Base-by-base conservation (phyloP, 345 rosid genomes). In the Erysimum cheiranthoides region DNA sequence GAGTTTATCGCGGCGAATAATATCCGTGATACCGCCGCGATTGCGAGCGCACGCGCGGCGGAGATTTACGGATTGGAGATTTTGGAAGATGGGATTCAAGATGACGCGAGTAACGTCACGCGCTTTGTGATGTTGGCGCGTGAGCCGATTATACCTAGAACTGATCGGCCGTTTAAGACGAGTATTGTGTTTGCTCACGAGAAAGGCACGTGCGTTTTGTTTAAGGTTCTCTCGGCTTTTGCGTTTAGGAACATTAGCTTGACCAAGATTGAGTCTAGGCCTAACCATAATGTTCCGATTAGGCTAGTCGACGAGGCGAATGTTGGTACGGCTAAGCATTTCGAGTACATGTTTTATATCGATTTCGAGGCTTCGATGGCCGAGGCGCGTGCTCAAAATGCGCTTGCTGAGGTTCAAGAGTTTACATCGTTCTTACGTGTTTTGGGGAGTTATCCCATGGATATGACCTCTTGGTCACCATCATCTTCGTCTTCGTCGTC, bases 321-420 rank as follows among this genome's bases (percentile, higher is more conserved):
- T 35, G 87, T 84, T 1, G 99, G 99, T 8, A 95, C 96, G 1
- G 99, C 98, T 3, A 92, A 95, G 84, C 97, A 90, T 68, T 95
- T 95, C 66, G 98, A 95, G 89, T 95, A 95, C 59, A 73, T 95
- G 94, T 95, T 95, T 51, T 95, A 95, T 42, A 81, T 95, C 6
- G 99, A 95, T 74, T 95, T 95, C 36, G 99, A 95, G 67, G 99
- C 99, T 5, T 92, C 98, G 0, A 90, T 95, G 97, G 99, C 99
- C 0, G 99, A 95, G 31, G 79, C 86, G 8, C 84, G 97, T 58
- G 97, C 99, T 4, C 99, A 95, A 67, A 92, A 95, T 71, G 99
- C 99, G 12, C 82, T 95, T 65, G 88, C 99, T 2, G 99, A 95
- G 82, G 97, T 95, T 32, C 99, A 95, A 61, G 99, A 95, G 77